Base-by-base conservation (phyloP, 129 eudicot species). In the Chrysanthemum makinoi region DNA sequence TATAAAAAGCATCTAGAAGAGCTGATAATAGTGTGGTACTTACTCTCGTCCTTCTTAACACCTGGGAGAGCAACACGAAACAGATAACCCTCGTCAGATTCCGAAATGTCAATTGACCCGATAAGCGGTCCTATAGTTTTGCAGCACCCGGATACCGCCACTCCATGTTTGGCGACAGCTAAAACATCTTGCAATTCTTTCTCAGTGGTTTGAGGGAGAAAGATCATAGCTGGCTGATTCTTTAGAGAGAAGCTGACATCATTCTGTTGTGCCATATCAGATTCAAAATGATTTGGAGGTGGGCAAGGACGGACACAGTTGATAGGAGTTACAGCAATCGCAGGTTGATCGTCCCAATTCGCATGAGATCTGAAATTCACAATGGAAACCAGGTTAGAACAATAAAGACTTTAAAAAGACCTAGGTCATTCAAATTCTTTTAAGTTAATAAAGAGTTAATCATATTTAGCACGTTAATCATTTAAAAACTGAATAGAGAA, bases 51-150 rank as follows among this genome's bases (percentile, higher is more conserved):
- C 4, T 82, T 83, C 48, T 56, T 76, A 60, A 90, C 96, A 52
- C 96, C 96, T n/a, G 91, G 96, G 43, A 90, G 95, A 48, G 95
- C 82, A 56, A 90, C 87, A 2, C 95, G 91, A 73, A 90, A 90
- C 53, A 87, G 57, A 69, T 81, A 87, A 62, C 80, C 71, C 35
- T 85, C 91, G 26, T 76, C 80, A 10, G 88, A 83, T 76, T 90
- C 96, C 2, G 79, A 88, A 50, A 87, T 83, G 63, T 90, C 89
- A 28, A 81, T 70, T 22, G 24, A 22, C 24, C 24, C 24, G 24
- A 22, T 22, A 22, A 22, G 24, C 24, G 84, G 87, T 22, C 89
- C 89, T 12, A 87, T 74, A 47, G 65, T 78, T 51, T 87, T 86
- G 91, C 87, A 49, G 95, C 96, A 74, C 84, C 94, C 95, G 0